A percentile compares a stretch with the other conserved stretches of the same genome.
Evolutionary conservation across 2,329 filamentous ascomycete species (phyloP).

Genomic region (Penicillium psychrosexuale): DNA sequence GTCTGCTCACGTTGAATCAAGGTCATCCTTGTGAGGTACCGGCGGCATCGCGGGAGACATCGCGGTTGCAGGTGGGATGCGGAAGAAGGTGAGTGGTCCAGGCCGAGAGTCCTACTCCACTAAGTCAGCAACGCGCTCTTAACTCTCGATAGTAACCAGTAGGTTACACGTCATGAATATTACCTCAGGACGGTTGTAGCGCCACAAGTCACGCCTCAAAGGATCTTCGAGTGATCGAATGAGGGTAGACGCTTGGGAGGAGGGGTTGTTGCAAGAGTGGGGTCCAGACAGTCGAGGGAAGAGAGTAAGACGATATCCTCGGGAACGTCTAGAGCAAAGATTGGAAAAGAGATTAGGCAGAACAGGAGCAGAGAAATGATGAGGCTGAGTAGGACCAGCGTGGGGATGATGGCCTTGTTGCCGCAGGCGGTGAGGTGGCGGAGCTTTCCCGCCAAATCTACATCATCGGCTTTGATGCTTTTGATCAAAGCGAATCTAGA

Average conservation of each 20-base stretch:
- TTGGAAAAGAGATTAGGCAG: constrained; percentile 15
- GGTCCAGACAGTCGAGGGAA: not conserved
- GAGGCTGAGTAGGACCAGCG: constrained; percentile 22
- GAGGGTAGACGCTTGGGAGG: not conserved
- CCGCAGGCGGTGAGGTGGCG: constrained; percentile 25
- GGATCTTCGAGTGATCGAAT: constrained; percentile 1
- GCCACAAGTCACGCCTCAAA: constrained; percentile 18
- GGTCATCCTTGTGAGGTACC: constrained; percentile 56
- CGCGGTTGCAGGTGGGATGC: constrained; percentile 12
- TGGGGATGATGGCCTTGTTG: constrained; percentile 18
- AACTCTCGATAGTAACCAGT: not conserved
- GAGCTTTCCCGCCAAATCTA: constrained; percentile 10
- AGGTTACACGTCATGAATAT: not conserved
- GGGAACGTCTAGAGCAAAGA: constrained; percentile 1
- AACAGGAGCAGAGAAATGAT: constrained; percentile 17
- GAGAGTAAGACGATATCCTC: not conserved
- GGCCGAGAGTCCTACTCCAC: not conserved
- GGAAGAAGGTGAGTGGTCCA: constrained; percentile 6
- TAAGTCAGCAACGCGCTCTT: not conserved
- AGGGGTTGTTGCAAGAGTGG: not conserved
- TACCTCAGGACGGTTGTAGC: constrained; percentile 11
- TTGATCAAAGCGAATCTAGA: not conserved
- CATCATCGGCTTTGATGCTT: constrained; percentile 10
- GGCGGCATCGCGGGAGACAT: constrained; percentile 42
- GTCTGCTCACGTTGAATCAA: constrained; percentile 58